These are phyloP conservation scores for Solanum chacoense DNA, from an alignment of 305 asterid genomes.

Conservation along the genomic window DNA sequence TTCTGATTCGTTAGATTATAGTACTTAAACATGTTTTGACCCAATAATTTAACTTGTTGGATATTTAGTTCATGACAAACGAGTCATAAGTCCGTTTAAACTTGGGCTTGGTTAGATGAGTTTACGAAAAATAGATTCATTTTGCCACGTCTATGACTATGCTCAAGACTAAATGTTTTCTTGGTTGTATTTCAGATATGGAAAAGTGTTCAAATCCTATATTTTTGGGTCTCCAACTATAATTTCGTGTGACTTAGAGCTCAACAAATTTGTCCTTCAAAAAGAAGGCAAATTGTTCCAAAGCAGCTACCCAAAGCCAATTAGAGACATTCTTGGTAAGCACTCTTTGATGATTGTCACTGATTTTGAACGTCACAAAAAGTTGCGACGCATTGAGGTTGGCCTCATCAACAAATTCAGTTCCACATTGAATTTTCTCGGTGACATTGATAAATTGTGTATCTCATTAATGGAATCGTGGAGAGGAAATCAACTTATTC, in stretches of 20 bases:
- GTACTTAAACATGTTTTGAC: not conserved
- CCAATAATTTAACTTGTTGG: not conserved
- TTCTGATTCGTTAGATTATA: not conserved
- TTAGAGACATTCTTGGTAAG: conserved; percentile 47
- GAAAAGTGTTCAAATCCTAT: conserved; percentile 54
- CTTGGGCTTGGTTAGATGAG: not conserved
- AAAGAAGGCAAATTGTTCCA: conserved; percentile 51
- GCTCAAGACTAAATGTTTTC: not conserved
- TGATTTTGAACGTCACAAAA: conserved; percentile 42
- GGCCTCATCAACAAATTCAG: conserved; percentile 37
- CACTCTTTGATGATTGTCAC: conserved; percentile 44
- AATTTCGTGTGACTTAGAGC: conserved; percentile 59
- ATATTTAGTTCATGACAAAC: no score
- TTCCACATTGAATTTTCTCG: conserved; percentile 25
- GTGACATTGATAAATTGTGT: conserved; percentile 20
- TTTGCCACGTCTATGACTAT: not conserved
- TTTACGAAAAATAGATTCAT: not conserved
- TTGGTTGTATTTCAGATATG: conserved; percentile 27
- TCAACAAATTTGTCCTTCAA: conserved; percentile 46
- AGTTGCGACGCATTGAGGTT: conserved; percentile 31
- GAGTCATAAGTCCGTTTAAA: not conserved
- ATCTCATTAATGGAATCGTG: conserved; percentile 24
- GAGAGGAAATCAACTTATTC: conserved; percentile 19
- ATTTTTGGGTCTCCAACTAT: conserved; percentile 58
- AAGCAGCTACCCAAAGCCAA: conserved; percentile 52